phyloP scores from a whole-genome alignment of 1,139 yeast species.

The Saccharomycopsis hybrid region DNA sequence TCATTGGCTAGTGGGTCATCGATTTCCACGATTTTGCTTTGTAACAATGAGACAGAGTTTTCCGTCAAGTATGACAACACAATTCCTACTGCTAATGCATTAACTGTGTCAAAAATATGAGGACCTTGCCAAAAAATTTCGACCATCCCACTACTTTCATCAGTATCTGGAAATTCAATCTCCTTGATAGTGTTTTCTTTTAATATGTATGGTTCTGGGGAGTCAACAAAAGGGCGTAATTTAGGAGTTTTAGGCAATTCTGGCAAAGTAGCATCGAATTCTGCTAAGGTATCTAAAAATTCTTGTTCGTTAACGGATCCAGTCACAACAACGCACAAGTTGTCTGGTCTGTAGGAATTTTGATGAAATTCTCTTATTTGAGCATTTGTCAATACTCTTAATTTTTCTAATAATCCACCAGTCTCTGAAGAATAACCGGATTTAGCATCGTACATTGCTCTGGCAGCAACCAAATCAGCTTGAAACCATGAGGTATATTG shows the following conservation, averaged over 20 bases:
- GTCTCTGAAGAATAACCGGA: slow-evolving; percentile 91
- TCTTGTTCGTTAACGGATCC: slow-evolving; percentile 73
- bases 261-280: slow-evolving; percentile 57
- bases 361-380: slow-evolving; percentile 73
- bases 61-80: slow-evolving; percentile 74
- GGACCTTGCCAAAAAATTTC: slow-evolving; percentile 84
- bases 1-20: slow-evolving; percentile 79
- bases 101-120: slow-evolving; percentile 41
- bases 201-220: slow-evolving; percentile 40
- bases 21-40: slow-evolving; percentile 67
- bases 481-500: slow-evolving; percentile 77
- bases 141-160: slow-evolving; percentile 78
- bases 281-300: slow-evolving; percentile 49
- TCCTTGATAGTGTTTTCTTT: slow-evolving; percentile 35
- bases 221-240: slow-evolving; percentile 78
- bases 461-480: slow-evolving; percentile 42
- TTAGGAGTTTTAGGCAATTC: slow-evolving; percentile 30
- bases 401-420: slow-evolving; percentile 79
- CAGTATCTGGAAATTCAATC: slow-evolving; percentile 82
- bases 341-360: slow-evolving; percentile 71
- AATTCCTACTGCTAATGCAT: slow-evolving; percentile 63
- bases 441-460: slow-evolving; percentile 47
- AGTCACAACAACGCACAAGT: slow-evolving; percentile 71
- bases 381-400: slow-evolving; percentile 66
- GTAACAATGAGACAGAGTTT: slow-evolving; percentile 62